Evolutionary conservation across 2,329 filamentous ascomycete genomes (phyloP).

Genomic region (Xylariales sp.): DNA sequence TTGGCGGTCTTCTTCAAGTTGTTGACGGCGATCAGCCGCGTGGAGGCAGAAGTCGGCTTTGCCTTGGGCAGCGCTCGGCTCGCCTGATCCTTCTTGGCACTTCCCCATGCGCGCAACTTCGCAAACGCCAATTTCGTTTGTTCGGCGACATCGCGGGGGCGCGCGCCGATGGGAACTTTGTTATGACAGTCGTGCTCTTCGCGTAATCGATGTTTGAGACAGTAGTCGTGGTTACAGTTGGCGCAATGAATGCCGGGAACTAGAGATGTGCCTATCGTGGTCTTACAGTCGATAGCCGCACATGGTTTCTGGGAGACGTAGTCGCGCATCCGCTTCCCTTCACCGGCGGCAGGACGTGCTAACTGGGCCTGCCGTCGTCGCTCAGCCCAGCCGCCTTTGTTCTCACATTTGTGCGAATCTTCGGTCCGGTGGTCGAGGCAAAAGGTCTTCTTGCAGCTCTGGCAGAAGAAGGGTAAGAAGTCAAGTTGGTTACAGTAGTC

Average conservation of each 20-base stretch:
- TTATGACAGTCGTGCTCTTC: conserved; percentile 89
- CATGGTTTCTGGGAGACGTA: conserved; percentile 73
- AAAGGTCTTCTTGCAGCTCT: conserved; percentile 85
- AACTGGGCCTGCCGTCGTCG: conserved; percentile 66
- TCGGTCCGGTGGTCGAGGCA: conserved; percentile 96
- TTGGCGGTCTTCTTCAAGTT: conserved; percentile 88
- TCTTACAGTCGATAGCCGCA: conserved; percentile 74
- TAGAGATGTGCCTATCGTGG: conserved; percentile 74
- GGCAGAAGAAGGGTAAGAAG: conserved; percentile 94
- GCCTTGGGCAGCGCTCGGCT: conserved; percentile 69
- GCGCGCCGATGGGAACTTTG: conserved; percentile 69
- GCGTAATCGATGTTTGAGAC: conserved; percentile 78
- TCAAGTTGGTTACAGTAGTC: conserved; percentile 94
- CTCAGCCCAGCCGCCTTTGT: conserved; percentile 71
- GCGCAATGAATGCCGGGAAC: conserved; percentile 77
- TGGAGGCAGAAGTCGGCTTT: conserved; percentile 71
- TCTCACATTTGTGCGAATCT: conserved; percentile 76
- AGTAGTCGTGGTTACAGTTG: conserved; percentile 78
- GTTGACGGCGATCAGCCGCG: conserved; percentile 76
- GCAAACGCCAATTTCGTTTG: conserved; percentile 80
- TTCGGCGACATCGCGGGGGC: conserved; percentile 62
- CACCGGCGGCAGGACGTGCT: conserved; percentile 64
- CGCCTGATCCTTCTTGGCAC: conserved; percentile 75
- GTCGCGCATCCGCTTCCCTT: conserved; percentile 65
- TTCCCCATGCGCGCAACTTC: conserved; percentile 82